Evolutionary conservation across 2,329 filamentous ascomycete species (phyloP), one percentile per base, ranked within the genome.

Genomic region (Trichophyton equinum): DNA sequence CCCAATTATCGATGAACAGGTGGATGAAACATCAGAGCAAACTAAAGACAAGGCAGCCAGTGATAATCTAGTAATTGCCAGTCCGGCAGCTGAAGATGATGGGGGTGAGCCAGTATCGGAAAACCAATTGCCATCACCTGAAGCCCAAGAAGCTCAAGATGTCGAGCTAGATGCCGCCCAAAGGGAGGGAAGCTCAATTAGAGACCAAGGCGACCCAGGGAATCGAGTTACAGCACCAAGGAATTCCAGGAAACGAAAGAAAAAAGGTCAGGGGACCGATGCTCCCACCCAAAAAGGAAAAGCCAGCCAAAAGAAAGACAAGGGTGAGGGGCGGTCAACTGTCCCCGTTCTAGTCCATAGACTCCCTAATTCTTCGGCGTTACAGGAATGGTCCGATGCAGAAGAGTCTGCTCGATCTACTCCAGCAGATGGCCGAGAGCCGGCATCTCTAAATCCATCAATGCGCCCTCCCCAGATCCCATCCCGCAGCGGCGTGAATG

Each of bases 401-500:
- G 63, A 65, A 7, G 69, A 63, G 20, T 67, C 68, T 40, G 64
- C 65, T 25, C 69, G 70, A 20, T 67, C 68, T 11, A 67, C 70
- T 33, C 67, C 69, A 22, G 67, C 67, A 3, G 30, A 36, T 36
- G 27, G n/a, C 15, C 25, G 51, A 20, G 25, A 55, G 7, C 30
- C n/a, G 11, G 33, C 51, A 15, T 60, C 69, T 2, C 68, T 73
- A n/a, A 69, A 71, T 67, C 63, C 69, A 59, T 61, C 73, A 60
- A 62, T 69, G 62, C 63, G 66, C 66, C 67, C 72, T 49, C 74
- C 74, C 68, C 46, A 63, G 30, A 47, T 60, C 63, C 76, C 71
- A 66, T 76, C 64, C 49, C 73, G 74, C 4, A 67, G 70, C n/a
- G 75, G 70, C 20, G 75, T 81, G 61, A 82, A 80, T 60, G 74